A percentile compares a stretch with the other conserved stretches of the same genome.
phyloP scores from a whole-genome alignment of 768 basidiomycete species.

The Dacryopinax primogenitus region DNA sequence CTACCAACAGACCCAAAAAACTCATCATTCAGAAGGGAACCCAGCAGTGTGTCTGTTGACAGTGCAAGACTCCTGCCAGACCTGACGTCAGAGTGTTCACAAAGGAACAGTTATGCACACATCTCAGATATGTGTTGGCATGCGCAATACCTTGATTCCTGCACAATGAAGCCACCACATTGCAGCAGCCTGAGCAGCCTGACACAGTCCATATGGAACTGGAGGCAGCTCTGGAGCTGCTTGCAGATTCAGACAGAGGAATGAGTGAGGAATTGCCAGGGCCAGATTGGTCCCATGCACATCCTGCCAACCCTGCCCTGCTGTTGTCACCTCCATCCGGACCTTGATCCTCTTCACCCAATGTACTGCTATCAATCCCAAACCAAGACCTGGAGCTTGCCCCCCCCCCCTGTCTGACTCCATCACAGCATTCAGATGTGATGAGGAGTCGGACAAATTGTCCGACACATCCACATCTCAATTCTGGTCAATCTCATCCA shows the following conservation, averaged over 20 bases:
- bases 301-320: too few relatives aligned
- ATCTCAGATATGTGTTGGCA: background rate
- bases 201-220: background rate
- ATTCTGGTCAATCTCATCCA: background rate
- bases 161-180: background rate
- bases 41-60: background rate
- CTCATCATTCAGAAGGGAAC: conserved; percentile 1
- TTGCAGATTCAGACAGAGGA: background rate
- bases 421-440: background rate
- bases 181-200: background rate
- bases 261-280: too few relatives aligned
- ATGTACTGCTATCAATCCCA: too few relatives aligned
- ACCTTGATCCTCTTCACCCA: background rate
- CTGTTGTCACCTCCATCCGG: too few relatives aligned
- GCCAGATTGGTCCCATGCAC: too few relatives aligned
- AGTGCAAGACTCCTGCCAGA: background rate
- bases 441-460: background rate
- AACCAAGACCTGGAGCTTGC: too few relatives aligned
- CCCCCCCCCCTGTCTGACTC: background rate
- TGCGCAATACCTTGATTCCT: background rate
- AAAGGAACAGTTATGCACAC: background rate
- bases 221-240: background rate
- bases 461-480: background rate
- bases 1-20: background rate
- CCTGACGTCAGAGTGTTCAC: background rate